phyloP scores from a whole-genome alignment of 176 grass and related monocot species.

The Hsuehochloa calcarea region DNA sequence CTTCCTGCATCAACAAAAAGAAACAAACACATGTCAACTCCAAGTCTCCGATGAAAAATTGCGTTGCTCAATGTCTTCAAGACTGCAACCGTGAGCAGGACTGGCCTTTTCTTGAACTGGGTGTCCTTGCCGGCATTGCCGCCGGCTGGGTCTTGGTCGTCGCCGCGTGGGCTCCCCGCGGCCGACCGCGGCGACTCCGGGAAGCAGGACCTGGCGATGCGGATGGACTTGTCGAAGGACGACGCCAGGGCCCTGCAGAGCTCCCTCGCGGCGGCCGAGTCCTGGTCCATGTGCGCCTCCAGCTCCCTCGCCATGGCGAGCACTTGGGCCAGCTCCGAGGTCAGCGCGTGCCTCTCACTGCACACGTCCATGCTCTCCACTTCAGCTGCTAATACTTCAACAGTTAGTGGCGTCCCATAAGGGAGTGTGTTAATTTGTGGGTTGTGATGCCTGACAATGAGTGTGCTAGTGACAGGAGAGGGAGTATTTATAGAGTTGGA shows the following conservation, averaged over 20 bases:
- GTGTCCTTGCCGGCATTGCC: conserved; percentile 31
- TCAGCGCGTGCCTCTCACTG: conserved; percentile 30
- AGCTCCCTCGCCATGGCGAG: conserved; percentile 55
- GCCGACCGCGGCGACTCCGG: conserved; percentile 26
- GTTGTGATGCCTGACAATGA: neutral
- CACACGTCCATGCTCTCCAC: neutral
- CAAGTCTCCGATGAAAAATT: neutral
- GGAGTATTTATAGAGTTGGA: conserved; percentile 13
- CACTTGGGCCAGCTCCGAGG: conserved; percentile 59
- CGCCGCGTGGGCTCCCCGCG: conserved; percentile 17
- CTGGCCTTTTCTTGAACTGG: conserved; percentile 55
- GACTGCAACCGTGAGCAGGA: neutral
- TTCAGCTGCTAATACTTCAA: neutral
- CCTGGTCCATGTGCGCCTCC: conserved; percentile 40
- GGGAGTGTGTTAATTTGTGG: neutral
- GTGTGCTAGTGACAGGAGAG: neutral
- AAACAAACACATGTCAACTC: neutral
- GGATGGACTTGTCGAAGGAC: conserved; percentile 56
- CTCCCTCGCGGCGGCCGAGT: neutral
- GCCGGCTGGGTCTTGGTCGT: conserved; percentile 19
- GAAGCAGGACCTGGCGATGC: conserved; percentile 30
- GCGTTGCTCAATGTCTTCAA: neutral
- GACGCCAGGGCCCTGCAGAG: conserved; percentile 47
- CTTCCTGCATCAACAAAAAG: conserved; percentile 40
- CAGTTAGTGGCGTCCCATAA: neutral